Conservation (phyloP, 805 yeast species). For the Candida hungchunana region DNA sequence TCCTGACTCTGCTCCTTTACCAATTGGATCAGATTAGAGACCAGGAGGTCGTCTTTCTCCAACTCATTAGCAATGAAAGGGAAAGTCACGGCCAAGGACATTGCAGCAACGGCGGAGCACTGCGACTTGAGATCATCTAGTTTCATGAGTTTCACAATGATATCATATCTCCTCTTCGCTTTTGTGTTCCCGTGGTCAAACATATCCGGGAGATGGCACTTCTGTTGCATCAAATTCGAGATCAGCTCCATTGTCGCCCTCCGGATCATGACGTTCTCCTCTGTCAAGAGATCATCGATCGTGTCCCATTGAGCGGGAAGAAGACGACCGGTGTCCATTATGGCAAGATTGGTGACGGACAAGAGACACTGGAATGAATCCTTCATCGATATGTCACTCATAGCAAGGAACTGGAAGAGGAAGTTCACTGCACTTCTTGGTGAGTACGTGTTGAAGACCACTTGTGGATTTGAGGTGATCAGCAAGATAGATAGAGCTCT, state of each 20-base stretch:
- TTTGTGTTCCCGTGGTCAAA: constrained; percentile 46
- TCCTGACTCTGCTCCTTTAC: constrained; percentile 29
- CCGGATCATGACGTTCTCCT: constrained; percentile 47
- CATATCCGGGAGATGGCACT: constrained; percentile 43
- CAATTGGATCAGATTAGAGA: constrained; percentile 24
- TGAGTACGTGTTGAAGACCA: constrained; percentile 31
- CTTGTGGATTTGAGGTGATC: constrained; percentile 41
- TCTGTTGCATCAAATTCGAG: constrained; percentile 50
- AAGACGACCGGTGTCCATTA: constrained; percentile 38
- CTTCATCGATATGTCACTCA: constrained; percentile 24
- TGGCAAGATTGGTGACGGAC: constrained; percentile 62
- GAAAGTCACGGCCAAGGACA: constrained; percentile 32
- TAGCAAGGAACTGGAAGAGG: constrained; percentile 37
- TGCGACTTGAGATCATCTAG: constrained; percentile 39
- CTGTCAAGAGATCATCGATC: constrained; percentile 40
- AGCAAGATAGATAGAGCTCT: constrained; percentile 41
- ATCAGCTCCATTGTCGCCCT: constrained; percentile 59
- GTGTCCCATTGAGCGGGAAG: constrained; percentile 37
- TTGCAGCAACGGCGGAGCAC: constrained; percentile 35
- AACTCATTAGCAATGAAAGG: constrained; percentile 33
- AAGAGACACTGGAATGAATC: constrained; percentile 51
- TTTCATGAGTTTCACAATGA: constrained; percentile 36
- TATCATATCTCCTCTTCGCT: constrained; percentile 37
- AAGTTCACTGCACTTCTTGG: constrained; percentile 22
- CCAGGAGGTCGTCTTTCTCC: constrained; percentile 23